A percentile compares a stretch with the other conserved stretches of the same genome.
phyloP scores from a whole-genome alignment of 441 rosid genomes.

The Daphne laureola region DNA sequence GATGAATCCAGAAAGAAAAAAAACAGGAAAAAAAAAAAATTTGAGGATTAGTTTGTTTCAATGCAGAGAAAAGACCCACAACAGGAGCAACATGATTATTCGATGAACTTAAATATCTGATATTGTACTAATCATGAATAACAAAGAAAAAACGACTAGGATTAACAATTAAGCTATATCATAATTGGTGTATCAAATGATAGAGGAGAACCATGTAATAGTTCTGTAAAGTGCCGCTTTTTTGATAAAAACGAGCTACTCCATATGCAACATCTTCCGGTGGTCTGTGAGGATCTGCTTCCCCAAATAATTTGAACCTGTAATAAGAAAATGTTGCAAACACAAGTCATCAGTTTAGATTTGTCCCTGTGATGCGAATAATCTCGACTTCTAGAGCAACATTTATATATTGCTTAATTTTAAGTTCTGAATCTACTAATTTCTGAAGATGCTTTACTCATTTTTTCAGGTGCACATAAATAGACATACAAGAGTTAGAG shows the following conservation, averaged over 20 bases:
- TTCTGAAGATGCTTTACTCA: too few species aligned
- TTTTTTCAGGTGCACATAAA: too few species aligned
- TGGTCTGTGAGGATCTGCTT: constrained; percentile 87
- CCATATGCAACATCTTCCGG: constrained; percentile 80
- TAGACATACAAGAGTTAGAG: too few species aligned
- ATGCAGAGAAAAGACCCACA: neutral
- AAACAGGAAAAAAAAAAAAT: neutral
- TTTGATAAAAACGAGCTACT: constrained; percentile 92
- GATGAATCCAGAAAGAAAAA: constrained; percentile 1
- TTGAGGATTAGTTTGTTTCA: neutral
- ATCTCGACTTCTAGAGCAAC: too few species aligned
- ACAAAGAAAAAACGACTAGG: neutral
- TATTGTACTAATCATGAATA: neutral
- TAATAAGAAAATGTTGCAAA: neutral
- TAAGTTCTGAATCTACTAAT: too few species aligned
- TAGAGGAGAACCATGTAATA: constrained; percentile 74
- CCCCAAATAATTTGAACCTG: constrained; percentile 95
- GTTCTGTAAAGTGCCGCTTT: constrained; percentile 81
- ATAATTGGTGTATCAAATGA: neutral
- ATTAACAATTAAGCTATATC: neutral
- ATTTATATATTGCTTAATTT: too few species aligned
- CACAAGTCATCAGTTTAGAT: too few species aligned
- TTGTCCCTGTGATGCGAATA: too few species aligned
- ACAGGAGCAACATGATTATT: neutral
- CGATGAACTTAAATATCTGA: neutral